Evolutionary conservation across 345 rosid genomes (phyloP), one percentile per base, ranked within the genome.

Genomic region (Camelina laxa): DNA sequence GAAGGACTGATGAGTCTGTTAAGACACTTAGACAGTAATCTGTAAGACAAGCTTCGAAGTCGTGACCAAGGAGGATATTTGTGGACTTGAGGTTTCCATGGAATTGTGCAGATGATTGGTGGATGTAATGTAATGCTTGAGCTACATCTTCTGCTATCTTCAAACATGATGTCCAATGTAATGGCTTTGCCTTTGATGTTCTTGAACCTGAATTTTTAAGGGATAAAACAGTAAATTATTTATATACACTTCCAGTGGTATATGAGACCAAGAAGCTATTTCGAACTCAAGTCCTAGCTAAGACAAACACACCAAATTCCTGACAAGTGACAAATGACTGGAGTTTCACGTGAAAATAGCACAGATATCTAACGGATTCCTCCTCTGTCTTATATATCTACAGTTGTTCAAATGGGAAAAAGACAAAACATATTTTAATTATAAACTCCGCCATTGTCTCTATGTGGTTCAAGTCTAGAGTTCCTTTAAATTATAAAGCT

Each of bases 81-180:
- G 95, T 78, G 35, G 98, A 86, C 76, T 91, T 94, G 51, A 94
- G 69, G 82, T 94, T 91, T 69, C 96, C 98, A 27, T 90, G 97
- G 68, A 86, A 83, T 6, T 85, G 81, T 53, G 85, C 81, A 7
- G 93, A 80, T 54, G 86, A 80, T 73, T 90, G 91, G 81, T 94
- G 98, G 47, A 91, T 84, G 83, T 88, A 88, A 16, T 88, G 79
- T 33, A 91, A 88, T 17, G 89, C 96, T 73, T 84, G 91, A 13
- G 91, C 95, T 55, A 91, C 95, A 79, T 91, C 98, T 76, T 91
- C 98, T 19, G 97, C 95, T 82, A 94, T 91, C 77, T 94, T 94
- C 57, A 94, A 84, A 81, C 97, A 91, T 36, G 98, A 94, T 30
- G 98, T 90, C 97, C 97, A 94, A 31, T 91, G 97, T 58, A 91